Evolutionary conservation across 495 filamentous ascomycete genomes (phyloP).

Genomic region (Penicillium egyptiacum): DNA sequence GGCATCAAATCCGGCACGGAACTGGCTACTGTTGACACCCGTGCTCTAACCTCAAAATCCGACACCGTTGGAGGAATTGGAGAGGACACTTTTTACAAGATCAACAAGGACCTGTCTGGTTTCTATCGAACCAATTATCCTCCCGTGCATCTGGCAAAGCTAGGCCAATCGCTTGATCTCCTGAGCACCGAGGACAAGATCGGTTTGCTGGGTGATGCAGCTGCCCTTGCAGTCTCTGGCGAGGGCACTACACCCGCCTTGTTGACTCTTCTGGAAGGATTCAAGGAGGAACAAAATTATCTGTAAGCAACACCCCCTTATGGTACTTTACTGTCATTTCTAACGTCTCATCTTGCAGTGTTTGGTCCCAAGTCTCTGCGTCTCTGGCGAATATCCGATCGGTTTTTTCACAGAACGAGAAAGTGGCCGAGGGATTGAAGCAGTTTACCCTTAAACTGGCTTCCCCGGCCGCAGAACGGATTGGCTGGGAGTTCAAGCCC

Average conservation of each 20-base stretch:
- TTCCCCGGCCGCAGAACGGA: slow-evolving; percentile 65
- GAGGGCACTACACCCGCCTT: slow-evolving; percentile 76
- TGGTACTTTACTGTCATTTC: slow-evolving; percentile 2
- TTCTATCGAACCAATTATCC: slow-evolving; percentile 96
- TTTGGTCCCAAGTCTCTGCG: slow-evolving; percentile 81
- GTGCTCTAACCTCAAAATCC: slow-evolving; percentile 72
- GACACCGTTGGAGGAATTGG: slow-evolving; percentile 72
- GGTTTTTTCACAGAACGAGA: slow-evolving; percentile 60
- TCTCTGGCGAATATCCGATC: slow-evolving; percentile 65
- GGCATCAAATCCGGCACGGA: slow-evolving; percentile 61
- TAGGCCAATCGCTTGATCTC: slow-evolving; percentile 69
- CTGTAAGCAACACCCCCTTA: slow-evolving; percentile 49
- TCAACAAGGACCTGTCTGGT: slow-evolving; percentile 83
- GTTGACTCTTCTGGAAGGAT: slow-evolving; percentile 75
- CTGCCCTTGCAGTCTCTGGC: slow-evolving; percentile 84
- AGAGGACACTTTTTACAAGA: slow-evolving; percentile 77
- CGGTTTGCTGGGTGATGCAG: slow-evolving; percentile 86
- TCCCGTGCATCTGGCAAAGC: slow-evolving; percentile 69
- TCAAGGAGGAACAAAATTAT: slow-evolving; percentile 77
- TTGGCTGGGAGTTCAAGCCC: slow-evolving; percentile 80
- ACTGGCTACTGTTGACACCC: slow-evolving; percentile 34
- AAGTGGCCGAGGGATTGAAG: slow-evolving; percentile 63
- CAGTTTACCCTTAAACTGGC: slow-evolving; percentile 72
- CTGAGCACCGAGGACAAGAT: slow-evolving; percentile 88
- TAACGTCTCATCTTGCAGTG: slow-evolving; percentile 41